Conservation (phyloP, 1,139 yeast species). For the Zygoascus sp. region DNA sequence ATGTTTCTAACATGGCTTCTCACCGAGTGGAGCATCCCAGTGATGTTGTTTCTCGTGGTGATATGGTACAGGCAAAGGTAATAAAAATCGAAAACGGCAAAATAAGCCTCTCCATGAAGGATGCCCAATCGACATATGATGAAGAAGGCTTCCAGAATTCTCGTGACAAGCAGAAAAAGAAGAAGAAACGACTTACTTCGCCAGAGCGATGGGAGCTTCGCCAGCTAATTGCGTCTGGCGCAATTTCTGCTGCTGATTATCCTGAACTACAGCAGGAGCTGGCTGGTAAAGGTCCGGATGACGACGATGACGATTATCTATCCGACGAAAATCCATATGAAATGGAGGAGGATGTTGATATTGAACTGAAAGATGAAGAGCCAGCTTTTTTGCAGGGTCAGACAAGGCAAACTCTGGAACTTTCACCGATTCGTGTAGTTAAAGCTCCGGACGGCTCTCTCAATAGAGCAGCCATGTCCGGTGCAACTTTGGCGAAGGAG, state of each 20-base stretch:
- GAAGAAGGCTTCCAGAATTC: constrained; percentile 12
- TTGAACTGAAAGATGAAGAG: constrained; percentile 63
- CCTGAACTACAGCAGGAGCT: constrained; percentile 48
- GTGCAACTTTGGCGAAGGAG: constrained; percentile 65
- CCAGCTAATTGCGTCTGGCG: constrained; percentile 80
- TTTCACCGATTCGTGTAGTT: constrained; percentile 53
- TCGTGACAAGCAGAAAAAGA: background rate
- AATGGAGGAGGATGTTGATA: constrained; percentile 58
- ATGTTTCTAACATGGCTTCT: constrained; percentile 60
- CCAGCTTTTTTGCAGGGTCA: constrained; percentile 71
- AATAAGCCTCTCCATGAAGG: constrained; percentile 64
- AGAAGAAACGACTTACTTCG: constrained; percentile 56
- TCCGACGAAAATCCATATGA: constrained; percentile 32
- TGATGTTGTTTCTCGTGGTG: constrained; percentile 54
- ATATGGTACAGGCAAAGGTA: constrained; percentile 64
- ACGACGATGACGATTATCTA: constrained; percentile 32
- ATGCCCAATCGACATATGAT: constrained; percentile 65
- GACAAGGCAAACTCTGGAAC: constrained; percentile 41
- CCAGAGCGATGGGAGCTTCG: constrained; percentile 91
- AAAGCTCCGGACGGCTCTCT: constrained; percentile 78
- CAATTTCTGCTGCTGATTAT: constrained; percentile 60
- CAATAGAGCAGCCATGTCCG: constrained; percentile 69
- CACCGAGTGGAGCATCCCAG: constrained; percentile 52
- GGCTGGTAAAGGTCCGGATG: constrained; percentile 43
- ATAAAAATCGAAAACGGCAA: constrained; percentile 44